Evolutionary conservation across 345 rosid genomes (phyloP), one percentile per base, ranked within the genome.

Genomic region (Firmiana major): DNA sequence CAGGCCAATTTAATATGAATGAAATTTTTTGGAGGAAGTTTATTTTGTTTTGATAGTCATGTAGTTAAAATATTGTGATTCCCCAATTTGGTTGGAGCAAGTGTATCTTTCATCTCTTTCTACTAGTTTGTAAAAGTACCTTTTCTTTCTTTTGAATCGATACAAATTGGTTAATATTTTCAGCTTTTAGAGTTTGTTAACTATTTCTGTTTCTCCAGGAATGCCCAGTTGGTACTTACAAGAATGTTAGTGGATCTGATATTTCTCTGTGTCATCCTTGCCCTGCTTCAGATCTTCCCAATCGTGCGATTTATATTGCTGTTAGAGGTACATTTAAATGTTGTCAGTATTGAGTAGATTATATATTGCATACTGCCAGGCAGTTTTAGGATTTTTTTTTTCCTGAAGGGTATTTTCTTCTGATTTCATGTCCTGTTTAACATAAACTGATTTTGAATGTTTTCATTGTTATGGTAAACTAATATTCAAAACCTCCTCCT

Each of bases 201-300:
- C 60, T 49, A 6, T 63, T 69, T 49, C 42, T 70, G 60, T 49
- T 49, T 81, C 83, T 87, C 75, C 87, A 92, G 99, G 99, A 96
- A 88, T 96, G 99, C 79, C 99, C 97, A 70, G 74, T 80, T 83
- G 99, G 99, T 71, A 94, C 99, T 40, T 96, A 81, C 78, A 95
- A 95, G 87, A 93, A 93, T 73, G 90, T 87, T 57, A 88, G 84
- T 74, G 99, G 99, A 80, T 96, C 98, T 71, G 95, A 92, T 80
- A 71, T 78, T 57, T 82, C 90, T 68, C 98, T 96, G 77, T 96
- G 99, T 81, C 91, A 43, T 78, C 85, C 74, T 51, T 96, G 99
- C 75, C 98, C 98, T 57, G 78, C 83, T 71, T 19, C 78, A 69
- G 97, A 94, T 84, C 93, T 96, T 86, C 97, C 99, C 58, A 84